Percentiles rank a stretch among this genome's conserved stretches.
Evolutionary conservation across 768 basidiomycete genomes (phyloP).

Genomic region (Tylopilus cervinicoccineus): DNA sequence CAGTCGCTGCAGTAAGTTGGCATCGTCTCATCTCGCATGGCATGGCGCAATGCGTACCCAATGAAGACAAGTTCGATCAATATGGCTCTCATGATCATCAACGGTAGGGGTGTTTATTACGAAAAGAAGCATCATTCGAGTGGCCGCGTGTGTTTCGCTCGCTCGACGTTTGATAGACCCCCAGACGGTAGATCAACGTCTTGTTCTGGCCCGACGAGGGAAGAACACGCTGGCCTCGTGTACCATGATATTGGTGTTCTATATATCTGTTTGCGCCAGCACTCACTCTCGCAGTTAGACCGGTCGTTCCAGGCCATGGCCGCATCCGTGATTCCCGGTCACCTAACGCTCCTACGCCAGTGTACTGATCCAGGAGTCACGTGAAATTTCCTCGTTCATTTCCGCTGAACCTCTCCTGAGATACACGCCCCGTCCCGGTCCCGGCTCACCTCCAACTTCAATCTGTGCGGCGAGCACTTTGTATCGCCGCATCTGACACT

Average conservation of each 20-base stretch:
- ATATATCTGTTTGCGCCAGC: neutral
- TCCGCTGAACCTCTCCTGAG: constrained; percentile 1
- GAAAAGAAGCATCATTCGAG: neutral
- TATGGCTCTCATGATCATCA: neutral
- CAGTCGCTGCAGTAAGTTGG: too few relatives aligned
- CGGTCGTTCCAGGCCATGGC: neutral
- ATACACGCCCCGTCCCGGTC: neutral
- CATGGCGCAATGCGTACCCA: neutral
- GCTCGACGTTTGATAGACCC: neutral
- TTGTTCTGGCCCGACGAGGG: neutral
- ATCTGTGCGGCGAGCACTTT: neutral
- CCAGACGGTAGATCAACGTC: neutral
- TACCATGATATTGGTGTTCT: neutral
- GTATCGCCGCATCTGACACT: too few relatives aligned
- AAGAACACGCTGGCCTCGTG: neutral
- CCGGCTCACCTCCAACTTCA: neutral
- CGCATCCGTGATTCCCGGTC: neutral
- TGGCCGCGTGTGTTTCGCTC: neutral
- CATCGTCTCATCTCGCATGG: too few relatives aligned
- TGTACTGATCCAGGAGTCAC: neutral
- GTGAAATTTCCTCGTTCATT: constrained; percentile 6
- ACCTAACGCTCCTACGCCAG: neutral
- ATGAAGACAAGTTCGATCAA: neutral
- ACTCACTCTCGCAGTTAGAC: constrained; percentile 2
- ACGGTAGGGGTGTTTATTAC: neutral